Evolutionary conservation across 2,329 filamentous ascomycete genomes (phyloP).

Genomic region (Lasiodiplodia sp.): DNA sequence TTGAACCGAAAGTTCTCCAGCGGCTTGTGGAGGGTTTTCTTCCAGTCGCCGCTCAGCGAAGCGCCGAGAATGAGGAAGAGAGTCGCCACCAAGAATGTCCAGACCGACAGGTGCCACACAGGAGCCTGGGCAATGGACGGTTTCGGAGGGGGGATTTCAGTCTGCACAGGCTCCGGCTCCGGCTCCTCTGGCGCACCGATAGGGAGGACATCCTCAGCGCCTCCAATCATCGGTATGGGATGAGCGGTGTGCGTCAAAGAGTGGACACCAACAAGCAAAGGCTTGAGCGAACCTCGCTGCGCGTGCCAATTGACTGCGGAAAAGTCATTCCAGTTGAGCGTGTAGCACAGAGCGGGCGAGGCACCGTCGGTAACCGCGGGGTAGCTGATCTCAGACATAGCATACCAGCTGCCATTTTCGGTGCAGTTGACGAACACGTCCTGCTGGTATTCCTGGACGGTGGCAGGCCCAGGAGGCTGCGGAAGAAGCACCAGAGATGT

Average conservation of each 20-base stretch:
- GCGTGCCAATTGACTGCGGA: slow-evolving; percentile 38
- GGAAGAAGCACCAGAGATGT: slow-evolving; percentile 84
- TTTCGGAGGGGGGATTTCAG: slow-evolving; percentile 26
- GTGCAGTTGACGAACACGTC: slow-evolving; percentile 85
- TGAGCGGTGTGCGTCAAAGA: slow-evolving; percentile 35
- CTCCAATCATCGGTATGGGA: slow-evolving; percentile 22
- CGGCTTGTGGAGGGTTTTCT: slow-evolving; percentile 35
- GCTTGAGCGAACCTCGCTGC: slow-evolving; percentile 42
- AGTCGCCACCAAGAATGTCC: slow-evolving; percentile 29
- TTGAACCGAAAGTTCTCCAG: slow-evolving; percentile 45
- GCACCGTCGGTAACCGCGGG: slow-evolving; percentile 81
- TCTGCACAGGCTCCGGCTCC: slow-evolving; percentile 25
- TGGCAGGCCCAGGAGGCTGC: slow-evolving; percentile 74
- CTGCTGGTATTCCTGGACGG: slow-evolving; percentile 50
- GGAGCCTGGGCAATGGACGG: slow-evolving; percentile 28
- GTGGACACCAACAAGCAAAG: slow-evolving; percentile 51
- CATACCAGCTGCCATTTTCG: slow-evolving; percentile 88
- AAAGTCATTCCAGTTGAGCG: slow-evolving; percentile 40
- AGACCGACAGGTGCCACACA: slow-evolving; percentile 13
- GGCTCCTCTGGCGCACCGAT: slow-evolving; percentile 37
- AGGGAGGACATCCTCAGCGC: slow-evolving; percentile 21
- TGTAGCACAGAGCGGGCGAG: slow-evolving; percentile 64
- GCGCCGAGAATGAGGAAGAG: slow-evolving; percentile 26
- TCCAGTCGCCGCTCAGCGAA: slow-evolving; percentile 25
- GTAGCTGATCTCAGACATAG: slow-evolving; percentile 85